Conservation (phyloP, 345 rosid genomes). For the Cardamine occulta region DNA sequence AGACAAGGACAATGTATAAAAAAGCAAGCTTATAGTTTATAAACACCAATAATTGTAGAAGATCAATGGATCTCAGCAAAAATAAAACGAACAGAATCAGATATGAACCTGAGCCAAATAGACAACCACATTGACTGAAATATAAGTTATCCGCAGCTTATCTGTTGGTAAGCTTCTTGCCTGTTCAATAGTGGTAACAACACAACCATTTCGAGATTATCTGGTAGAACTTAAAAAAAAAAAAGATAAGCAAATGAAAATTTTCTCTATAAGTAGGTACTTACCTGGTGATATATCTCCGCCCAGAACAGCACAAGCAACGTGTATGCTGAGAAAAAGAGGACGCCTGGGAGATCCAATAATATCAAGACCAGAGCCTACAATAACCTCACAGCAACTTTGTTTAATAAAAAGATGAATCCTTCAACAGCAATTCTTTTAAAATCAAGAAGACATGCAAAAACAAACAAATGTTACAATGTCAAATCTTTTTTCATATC, state of each 20-base stretch:
- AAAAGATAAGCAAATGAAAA: background rate
- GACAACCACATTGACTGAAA: constrained; percentile 61
- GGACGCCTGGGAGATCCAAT: constrained; percentile 86
- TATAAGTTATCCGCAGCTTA: constrained; percentile 70
- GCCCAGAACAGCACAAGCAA: constrained; percentile 98
- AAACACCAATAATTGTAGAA: background rate
- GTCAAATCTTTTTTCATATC: too few species aligned
- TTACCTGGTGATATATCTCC: constrained; percentile 98
- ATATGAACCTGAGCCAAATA: constrained; percentile 78
- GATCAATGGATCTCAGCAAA: background rate
- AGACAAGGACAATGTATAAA: constrained; percentile 1
- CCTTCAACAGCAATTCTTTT: background rate
- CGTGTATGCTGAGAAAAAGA: constrained; percentile 93
- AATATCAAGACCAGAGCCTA: constrained; percentile 71
- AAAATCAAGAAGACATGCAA: background rate
- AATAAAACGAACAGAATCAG: constrained; percentile 5
- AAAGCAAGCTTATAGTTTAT: background rate
- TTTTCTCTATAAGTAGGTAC: constrained; percentile 10
- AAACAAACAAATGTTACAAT: too few species aligned
- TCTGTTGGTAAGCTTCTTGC: constrained; percentile 97
- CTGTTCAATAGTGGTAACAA: constrained; percentile 50
- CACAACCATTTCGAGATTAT: constrained; percentile 37
- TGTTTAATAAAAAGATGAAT: constrained; percentile 19
- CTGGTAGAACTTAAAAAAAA: background rate
- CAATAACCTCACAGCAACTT: constrained; percentile 33